Conservation (phyloP, 345 rosid species). For the Pistacia integerrima region DNA sequence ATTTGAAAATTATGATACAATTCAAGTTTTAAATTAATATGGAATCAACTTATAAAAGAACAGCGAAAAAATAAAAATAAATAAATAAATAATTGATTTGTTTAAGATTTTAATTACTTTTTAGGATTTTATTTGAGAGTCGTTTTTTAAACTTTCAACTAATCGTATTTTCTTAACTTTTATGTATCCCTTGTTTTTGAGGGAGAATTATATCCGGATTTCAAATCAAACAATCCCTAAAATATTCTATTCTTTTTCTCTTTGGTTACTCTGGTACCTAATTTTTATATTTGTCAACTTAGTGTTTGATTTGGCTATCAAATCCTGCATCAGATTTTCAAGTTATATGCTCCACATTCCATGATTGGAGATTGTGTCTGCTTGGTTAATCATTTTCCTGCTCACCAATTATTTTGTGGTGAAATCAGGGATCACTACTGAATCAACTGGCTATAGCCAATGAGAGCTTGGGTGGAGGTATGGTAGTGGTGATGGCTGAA, state of each 20-base stretch:
- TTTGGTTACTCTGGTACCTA: background rate
- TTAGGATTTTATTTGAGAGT: background rate
- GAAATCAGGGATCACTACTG: constrained; percentile 60
- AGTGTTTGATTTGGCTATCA: background rate
- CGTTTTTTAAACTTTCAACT: background rate
- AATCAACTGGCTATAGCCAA: constrained; percentile 73
- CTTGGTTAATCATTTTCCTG: background rate
- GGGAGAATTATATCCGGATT: background rate
- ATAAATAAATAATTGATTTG: too few species aligned
- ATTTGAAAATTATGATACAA: too few species aligned
- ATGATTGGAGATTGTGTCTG: background rate
- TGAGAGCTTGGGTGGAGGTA: constrained; percentile 79
- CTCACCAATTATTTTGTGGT: constrained; percentile 18
- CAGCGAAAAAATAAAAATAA: too few species aligned
- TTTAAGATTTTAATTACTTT: too few species aligned
- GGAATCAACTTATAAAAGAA: too few species aligned
- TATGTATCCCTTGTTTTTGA: too few species aligned
- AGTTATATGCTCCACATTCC: background rate
- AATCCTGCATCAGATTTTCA: background rate
- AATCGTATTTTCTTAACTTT: background rate
- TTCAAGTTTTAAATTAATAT: too few species aligned
- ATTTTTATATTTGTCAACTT: background rate
- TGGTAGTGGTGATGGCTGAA: constrained; percentile 79
- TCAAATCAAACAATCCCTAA: background rate
- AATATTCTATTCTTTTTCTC: background rate